Conservation (phyloP, 352 stramenopile genomes). For the Pythium catenulatum region DNA sequence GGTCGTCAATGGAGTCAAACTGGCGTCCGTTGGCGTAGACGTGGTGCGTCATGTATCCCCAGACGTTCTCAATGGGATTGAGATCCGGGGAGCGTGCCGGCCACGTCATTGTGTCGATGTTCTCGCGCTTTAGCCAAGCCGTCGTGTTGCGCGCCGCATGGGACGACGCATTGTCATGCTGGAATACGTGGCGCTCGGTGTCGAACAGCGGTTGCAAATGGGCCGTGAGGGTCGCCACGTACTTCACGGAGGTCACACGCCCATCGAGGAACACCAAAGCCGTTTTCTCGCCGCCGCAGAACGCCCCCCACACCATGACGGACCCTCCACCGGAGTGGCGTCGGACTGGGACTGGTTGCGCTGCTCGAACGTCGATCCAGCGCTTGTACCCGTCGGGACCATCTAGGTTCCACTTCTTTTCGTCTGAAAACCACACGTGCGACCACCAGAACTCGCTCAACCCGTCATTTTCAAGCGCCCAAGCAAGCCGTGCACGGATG, state of each 20-base stretch:
- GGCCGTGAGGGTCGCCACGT: neutral
- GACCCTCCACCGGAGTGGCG: constrained; percentile 11
- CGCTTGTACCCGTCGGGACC: neutral
- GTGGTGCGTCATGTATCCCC: neutral
- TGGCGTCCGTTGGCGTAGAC: constrained; percentile 29
- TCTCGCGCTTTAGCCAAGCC: neutral
- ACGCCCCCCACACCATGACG: constrained; percentile 3
- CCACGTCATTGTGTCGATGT: neutral
- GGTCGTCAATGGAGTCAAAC: constrained; percentile 6
- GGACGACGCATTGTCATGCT: neutral
- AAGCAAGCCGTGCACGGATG: no score
- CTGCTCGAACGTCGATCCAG: neutral
- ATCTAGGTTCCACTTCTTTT: constrained; percentile 29
- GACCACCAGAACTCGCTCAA: no score
- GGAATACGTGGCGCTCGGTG: neutral
- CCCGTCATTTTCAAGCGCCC: no score
- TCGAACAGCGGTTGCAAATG: neutral
- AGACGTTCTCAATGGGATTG: neutral
- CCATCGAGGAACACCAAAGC: constrained; percentile 7
- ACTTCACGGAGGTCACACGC: neutral
- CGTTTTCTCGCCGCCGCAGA: neutral
- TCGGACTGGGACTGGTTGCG: neutral
- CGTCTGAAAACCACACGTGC: neutral
- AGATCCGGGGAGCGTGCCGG: neutral
- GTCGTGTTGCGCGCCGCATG: neutral